Conservation (phyloP, 768 basidiomycete genomes). For the Dacryopinax spathularia region DNA sequence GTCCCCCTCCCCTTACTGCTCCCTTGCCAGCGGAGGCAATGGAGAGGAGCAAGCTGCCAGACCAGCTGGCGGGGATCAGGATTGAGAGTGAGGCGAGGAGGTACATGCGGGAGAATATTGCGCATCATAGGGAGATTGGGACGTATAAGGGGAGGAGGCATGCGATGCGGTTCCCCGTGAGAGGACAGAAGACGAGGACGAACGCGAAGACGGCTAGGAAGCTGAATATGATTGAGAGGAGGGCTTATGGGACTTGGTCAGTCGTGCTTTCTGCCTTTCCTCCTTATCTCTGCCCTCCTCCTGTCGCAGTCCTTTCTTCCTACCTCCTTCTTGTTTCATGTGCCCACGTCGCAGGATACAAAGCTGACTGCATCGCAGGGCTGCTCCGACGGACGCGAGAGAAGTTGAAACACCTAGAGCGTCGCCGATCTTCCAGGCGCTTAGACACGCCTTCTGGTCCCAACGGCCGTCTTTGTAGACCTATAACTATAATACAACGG, state of each 20-base stretch:
- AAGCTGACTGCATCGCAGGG: no score
- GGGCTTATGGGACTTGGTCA: constrained; percentile 23
- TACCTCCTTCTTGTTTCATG: no score
- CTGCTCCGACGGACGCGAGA: no score
- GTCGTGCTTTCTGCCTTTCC: not conserved
- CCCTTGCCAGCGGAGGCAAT: not conserved
- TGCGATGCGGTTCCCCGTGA: constrained; percentile 82
- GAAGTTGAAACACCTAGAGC: not conserved
- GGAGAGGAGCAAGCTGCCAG: constrained; percentile 21
- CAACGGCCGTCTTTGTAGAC: not conserved
- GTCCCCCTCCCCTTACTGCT: constrained; percentile 20
- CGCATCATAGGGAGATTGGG: constrained; percentile 84
- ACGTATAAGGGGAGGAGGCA: constrained; percentile 87
- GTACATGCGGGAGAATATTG: constrained; percentile 78
- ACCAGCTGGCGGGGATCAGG: constrained; percentile 58
- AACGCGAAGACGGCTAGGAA: constrained; percentile 85
- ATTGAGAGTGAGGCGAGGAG: constrained; percentile 79
- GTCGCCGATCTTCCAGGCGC: not conserved
- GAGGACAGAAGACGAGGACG: constrained; percentile 83
- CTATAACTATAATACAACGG: not conserved
- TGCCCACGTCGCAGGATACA: no score
- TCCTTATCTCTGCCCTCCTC: not conserved
- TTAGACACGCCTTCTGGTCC: not conserved
- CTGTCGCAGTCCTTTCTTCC: not conserved
- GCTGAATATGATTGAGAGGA: constrained; percentile 72